A percentile compares a stretch with the other conserved stretches of the same genome.
phyloP scores from a whole-genome alignment of 2,329 filamentous ascomycete species.

The Helotiales sp. region DNA sequence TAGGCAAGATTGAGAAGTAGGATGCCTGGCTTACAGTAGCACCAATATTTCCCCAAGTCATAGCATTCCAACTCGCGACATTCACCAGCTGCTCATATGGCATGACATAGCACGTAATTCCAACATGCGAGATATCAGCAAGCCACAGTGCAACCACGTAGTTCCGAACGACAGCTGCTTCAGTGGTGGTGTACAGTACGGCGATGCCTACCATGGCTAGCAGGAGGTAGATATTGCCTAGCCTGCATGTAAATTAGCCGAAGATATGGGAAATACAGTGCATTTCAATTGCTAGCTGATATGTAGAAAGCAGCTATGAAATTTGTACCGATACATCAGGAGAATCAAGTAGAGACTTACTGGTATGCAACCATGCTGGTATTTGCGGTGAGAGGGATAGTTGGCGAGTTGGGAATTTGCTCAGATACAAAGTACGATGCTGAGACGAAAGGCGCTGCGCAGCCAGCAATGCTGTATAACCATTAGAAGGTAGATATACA shows the following conservation, averaged over 20 bases:
- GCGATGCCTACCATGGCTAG: slow-evolving; percentile 67
- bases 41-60: slow-evolving; percentile 76
- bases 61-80: slow-evolving; percentile 66
- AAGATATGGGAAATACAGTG: background rate
- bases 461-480: slow-evolving; percentile 60
- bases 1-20: background rate
- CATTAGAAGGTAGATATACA: slow-evolving; percentile 8
- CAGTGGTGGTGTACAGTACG: slow-evolving; percentile 66
- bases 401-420: slow-evolving; percentile 55
- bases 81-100: slow-evolving; percentile 59
- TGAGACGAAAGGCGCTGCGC: slow-evolving; percentile 58
- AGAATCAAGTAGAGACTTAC: too few relatives aligned
- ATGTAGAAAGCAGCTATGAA: too few relatives aligned
- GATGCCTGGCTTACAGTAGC: slow-evolving; percentile 55
- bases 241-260: slow-evolving; percentile 52
- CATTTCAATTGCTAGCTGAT: too few relatives aligned
- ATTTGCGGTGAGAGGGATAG: slow-evolving; percentile 45
- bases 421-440: slow-evolving; percentile 67
- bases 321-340: too few relatives aligned
- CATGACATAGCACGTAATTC: slow-evolving; percentile 62
- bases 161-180: slow-evolving; percentile 67
- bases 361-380: slow-evolving; percentile 38
- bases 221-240: slow-evolving; percentile 73
- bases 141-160: slow-evolving; percentile 69
- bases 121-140: slow-evolving; percentile 72